Evolutionary conservation across 2,329 filamentous ascomycete genomes (phyloP).

Genomic region (Triangularia verruculosa): DNA sequence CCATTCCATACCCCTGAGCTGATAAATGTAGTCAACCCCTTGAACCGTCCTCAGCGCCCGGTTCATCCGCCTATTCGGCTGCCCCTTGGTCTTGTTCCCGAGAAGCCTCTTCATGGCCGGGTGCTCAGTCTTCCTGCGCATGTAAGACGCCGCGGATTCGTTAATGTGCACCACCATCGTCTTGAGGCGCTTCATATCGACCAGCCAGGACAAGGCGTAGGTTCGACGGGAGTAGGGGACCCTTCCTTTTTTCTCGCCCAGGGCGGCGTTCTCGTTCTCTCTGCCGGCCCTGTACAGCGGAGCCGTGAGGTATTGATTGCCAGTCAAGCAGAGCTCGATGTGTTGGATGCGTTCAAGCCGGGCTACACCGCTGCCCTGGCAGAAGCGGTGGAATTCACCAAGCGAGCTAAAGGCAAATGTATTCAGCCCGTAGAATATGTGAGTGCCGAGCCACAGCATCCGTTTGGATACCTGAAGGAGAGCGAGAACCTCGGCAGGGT

Average conservation of each 20-base stretch:
- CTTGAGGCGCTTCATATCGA: constrained; percentile 38
- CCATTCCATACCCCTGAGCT: constrained; percentile 43
- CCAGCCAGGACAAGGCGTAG: constrained; percentile 35
- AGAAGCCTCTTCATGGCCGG: constrained; percentile 24
- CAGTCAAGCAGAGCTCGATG: constrained; percentile 43
- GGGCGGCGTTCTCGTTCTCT: background rate
- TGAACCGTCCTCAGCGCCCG: constrained; percentile 42
- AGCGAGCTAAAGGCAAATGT: constrained; percentile 52
- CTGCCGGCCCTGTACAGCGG: background rate
- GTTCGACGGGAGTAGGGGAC: constrained; percentile 40
- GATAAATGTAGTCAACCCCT: constrained; percentile 43
- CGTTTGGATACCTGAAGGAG: constrained; percentile 40
- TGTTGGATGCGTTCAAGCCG: constrained; percentile 43
- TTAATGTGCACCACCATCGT: constrained; percentile 41
- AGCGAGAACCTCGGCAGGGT: constrained; percentile 38
- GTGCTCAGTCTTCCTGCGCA: constrained; percentile 40
- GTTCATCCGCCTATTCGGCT: constrained; percentile 40
- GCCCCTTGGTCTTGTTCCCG: constrained; percentile 31
- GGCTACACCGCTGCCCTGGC: constrained; percentile 37
- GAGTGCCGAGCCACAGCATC: constrained; percentile 40
- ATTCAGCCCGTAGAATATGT: constrained; percentile 49
- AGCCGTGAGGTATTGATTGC: constrained; percentile 35
- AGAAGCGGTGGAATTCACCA: constrained; percentile 49
- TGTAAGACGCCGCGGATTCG: constrained; percentile 34
- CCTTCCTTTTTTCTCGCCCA: background rate